phyloP scores from a whole-genome alignment of 1,284 basidiomycete genomes.

The Heliocybe sulcata region DNA sequence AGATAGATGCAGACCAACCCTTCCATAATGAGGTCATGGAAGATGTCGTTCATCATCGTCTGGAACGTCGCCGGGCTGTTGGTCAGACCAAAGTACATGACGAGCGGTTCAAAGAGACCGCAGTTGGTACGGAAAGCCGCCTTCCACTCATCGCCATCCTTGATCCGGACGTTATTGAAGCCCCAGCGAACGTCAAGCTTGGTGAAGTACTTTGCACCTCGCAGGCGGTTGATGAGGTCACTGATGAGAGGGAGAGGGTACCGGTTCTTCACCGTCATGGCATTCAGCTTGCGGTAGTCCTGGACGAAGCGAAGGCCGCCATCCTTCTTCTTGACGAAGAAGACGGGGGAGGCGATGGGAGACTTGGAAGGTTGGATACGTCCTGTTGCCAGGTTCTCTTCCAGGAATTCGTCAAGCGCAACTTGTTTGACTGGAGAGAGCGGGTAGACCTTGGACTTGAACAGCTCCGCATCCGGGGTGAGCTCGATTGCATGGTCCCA shows the following conservation, averaged over 20 bases:
- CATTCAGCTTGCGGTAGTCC: conserved; percentile 7
- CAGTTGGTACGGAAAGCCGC: conserved; percentile 18
- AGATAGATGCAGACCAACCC: conserved; percentile 18
- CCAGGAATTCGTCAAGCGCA: conserved; percentile 14
- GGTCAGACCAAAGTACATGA: conserved; percentile 21
- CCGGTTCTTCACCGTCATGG: not conserved
- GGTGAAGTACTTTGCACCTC: not conserved
- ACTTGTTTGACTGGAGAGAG: conserved; percentile 15
- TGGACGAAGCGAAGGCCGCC: not conserved
- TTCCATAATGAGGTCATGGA: conserved; percentile 14
- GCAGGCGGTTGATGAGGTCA: not conserved
- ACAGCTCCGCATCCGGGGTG: not conserved
- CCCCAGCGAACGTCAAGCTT: not conserved
- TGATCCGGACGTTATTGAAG: conserved; percentile 13
- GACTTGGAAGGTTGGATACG: conserved; percentile 14
- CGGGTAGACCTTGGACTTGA: conserved; percentile 12
- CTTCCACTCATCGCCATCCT: conserved; percentile 17
- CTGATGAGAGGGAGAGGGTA: conserved; percentile 1
- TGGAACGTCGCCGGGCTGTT: conserved; percentile 19
- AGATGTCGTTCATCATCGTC: conserved; percentile 16
- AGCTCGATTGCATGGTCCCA: conserved; percentile 11
- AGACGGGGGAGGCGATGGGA: conserved; percentile 20
- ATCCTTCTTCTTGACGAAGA: conserved; percentile 21
- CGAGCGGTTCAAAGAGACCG: conserved; percentile 18
- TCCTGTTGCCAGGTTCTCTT: conserved; percentile 15